phyloP scores from a whole-genome alignment of 2,329 filamentous ascomycete genomes.

The Ambrosiella xylebori region DNA sequence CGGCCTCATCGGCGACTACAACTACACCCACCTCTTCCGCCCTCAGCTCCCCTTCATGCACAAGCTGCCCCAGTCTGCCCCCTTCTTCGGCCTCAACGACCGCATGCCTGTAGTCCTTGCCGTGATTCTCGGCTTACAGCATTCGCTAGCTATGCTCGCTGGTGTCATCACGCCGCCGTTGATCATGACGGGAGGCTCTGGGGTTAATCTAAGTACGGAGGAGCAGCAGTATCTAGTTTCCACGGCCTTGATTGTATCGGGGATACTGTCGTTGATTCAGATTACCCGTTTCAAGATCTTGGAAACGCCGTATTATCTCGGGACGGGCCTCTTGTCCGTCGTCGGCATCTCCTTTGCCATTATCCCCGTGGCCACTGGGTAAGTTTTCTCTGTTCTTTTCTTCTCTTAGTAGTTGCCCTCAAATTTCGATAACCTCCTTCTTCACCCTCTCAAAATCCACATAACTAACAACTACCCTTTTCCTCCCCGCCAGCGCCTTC shows the following conservation, averaged over 20 bases:
- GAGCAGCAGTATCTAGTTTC: slow-evolving; percentile 64
- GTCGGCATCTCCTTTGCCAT: slow-evolving; percentile 65
- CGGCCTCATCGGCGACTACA: slow-evolving; percentile 69
- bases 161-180: slow-evolving; percentile 65
- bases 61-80: slow-evolving; percentile 38
- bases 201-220: slow-evolving; percentile 43
- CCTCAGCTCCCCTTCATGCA: slow-evolving; percentile 72
- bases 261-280: slow-evolving; percentile 56
- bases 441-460: too few species aligned
- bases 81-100: slow-evolving; percentile 74
- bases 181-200: slow-evolving; percentile 43
- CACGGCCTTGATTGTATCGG: slow-evolving; percentile 61
- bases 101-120: slow-evolving; percentile 59
- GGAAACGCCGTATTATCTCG: slow-evolving; percentile 53
- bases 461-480: too few species aligned
- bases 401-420: background rate
- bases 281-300: slow-evolving; percentile 61
- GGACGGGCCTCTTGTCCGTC: slow-evolving; percentile 65
- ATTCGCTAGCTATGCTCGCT: slow-evolving; percentile 60
- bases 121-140: slow-evolving; percentile 60
- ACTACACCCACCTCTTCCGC: slow-evolving; percentile 77
- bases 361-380: slow-evolving; percentile 53
- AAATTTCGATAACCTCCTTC: background rate
- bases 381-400: background rate
- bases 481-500: slow-evolving; percentile 29